Conservation (phyloP, 2,329 filamentous ascomycete genomes). For the Paraphoma sp. region DNA sequence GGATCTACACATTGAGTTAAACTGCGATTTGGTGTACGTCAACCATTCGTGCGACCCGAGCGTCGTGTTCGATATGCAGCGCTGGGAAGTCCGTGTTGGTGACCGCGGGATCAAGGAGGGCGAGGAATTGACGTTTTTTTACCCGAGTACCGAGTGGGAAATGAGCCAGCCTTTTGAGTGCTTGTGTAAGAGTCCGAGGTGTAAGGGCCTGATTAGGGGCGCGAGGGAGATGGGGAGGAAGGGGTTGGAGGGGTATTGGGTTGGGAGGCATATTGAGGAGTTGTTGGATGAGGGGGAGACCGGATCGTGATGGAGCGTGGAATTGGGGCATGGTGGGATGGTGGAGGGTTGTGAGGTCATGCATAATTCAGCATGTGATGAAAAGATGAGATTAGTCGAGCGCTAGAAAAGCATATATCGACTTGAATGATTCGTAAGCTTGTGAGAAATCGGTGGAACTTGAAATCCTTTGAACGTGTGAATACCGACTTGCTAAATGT, state of each 20-base stretch:
- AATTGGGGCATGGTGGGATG: too few species aligned
- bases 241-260: constrained; percentile 63
- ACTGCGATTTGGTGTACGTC: constrained; percentile 63
- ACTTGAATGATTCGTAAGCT: too few species aligned
- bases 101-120: constrained; percentile 47
- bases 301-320: neutral
- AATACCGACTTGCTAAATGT: too few species aligned
- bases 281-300: constrained; percentile 33
- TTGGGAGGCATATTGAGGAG: constrained; percentile 41
- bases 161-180: constrained; percentile 77
- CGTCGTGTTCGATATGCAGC: constrained; percentile 60
- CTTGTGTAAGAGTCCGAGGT: constrained; percentile 63
- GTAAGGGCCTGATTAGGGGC: constrained; percentile 68
- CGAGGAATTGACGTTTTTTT: constrained; percentile 67
- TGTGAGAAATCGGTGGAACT: too few species aligned
- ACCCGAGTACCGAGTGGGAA: constrained; percentile 75
- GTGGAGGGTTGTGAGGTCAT: too few species aligned
- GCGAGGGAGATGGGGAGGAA: constrained; percentile 65
- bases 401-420: too few species aligned
- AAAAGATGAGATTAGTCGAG: neutral
- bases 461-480: too few species aligned
- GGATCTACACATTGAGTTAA: constrained; percentile 62
- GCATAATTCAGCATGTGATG: too few species aligned
- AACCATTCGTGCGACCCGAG: constrained; percentile 64
- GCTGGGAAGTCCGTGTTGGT: constrained; percentile 62